phyloP scores from a whole-genome alignment of 1,284 basidiomycete species.

The Lignosus rhinocerotis region DNA sequence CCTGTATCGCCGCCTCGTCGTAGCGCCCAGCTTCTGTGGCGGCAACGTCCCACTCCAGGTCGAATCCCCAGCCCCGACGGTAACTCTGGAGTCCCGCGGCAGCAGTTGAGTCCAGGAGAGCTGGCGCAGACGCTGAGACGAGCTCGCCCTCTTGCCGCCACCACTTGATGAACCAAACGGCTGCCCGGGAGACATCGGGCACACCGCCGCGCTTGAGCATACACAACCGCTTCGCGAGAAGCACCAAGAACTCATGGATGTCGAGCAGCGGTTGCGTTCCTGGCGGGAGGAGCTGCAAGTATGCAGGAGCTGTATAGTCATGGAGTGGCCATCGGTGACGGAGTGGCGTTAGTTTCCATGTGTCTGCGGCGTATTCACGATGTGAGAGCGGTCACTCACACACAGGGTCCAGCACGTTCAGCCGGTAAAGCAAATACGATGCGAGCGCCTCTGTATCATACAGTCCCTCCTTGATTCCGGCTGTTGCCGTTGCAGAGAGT shows the following conservation, averaged over 20 bases:
- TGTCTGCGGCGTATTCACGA: constrained; percentile 6
- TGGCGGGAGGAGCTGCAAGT: constrained; percentile 61
- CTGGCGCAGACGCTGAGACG: constrained; percentile 38
- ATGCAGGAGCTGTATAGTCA: constrained; percentile 56
- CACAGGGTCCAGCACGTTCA: constrained; percentile 76
- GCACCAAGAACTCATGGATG: constrained; percentile 63
- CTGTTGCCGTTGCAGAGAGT: constrained; percentile 41
- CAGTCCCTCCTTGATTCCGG: constrained; percentile 92
- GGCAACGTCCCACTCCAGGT: constrained; percentile 66
- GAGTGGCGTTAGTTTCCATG: constrained; percentile 10
- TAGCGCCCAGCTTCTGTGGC: constrained; percentile 34
- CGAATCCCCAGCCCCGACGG: constrained; percentile 75
- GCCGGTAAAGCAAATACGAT: constrained; percentile 85
- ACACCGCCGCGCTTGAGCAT: constrained; percentile 80
- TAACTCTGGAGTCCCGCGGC: constrained; percentile 14
- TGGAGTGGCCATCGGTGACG: neutral
- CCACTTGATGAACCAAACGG: constrained; percentile 79
- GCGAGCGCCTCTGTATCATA: constrained; percentile 86
- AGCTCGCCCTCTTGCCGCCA: constrained; percentile 77
- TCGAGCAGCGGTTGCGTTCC: constrained; percentile 57
- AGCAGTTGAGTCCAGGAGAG: constrained; percentile 13
- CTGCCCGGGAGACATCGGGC: constrained; percentile 69
- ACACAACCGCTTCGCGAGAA: constrained; percentile 74
- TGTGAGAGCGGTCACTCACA: constrained; percentile 45
- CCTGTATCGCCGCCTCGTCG: constrained; percentile 46